Evolutionary conservation across 2,329 filamentous ascomycete species (phyloP).

Genomic region (Fusarium tricinctum): DNA sequence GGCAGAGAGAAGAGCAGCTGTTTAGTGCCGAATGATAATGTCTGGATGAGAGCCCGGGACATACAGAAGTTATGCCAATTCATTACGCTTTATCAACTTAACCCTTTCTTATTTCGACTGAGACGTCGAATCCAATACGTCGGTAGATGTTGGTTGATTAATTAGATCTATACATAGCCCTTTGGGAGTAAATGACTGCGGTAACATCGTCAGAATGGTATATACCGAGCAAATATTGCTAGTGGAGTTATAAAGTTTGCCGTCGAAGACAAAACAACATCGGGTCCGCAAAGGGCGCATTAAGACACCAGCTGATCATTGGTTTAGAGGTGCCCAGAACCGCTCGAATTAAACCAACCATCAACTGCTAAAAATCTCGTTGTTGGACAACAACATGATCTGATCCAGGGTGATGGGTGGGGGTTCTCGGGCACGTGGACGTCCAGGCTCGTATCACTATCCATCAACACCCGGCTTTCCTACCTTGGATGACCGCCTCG

Average conservation of each 20-base stretch:
- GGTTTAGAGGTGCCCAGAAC: neutral
- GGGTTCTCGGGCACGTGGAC: constrained; percentile 25
- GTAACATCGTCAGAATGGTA: no score
- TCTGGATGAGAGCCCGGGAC: no score
- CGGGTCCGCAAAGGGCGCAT: neutral
- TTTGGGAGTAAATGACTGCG: no score
- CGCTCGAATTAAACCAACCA: neutral
- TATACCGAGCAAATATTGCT: no score
- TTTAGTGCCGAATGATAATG: neutral
- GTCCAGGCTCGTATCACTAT: constrained; percentile 7
- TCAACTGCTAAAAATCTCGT: neutral
- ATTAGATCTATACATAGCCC: no score
- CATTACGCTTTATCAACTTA: no score
- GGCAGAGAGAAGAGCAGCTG: neutral
- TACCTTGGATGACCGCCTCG: constrained; percentile 9
- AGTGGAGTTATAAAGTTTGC: no score
- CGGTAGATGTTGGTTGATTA: no score
- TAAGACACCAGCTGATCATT: constrained; percentile 8
- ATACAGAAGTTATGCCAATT: no score
- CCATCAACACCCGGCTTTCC: constrained; percentile 12
- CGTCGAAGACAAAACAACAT: neutral
- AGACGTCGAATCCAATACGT: no score
- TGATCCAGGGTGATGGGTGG: constrained; percentile 21
- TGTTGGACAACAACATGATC: constrained; percentile 23
- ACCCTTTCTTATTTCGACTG: no score